Conservation (phyloP, 192 early-diverging fungal genomes). For the Coemansia sp. region DNA sequence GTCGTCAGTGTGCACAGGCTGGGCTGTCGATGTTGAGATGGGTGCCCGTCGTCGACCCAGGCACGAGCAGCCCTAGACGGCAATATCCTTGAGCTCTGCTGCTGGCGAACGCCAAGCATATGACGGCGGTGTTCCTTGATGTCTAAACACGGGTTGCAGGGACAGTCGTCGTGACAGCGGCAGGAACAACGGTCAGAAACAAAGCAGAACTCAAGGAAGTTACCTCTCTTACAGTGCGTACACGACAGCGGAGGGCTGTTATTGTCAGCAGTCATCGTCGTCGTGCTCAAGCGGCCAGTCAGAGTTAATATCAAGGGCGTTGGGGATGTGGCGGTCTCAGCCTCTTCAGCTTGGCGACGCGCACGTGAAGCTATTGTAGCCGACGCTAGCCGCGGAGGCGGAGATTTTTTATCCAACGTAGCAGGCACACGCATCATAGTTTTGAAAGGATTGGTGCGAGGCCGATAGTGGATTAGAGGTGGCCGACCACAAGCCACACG, state of each 20-base stretch:
- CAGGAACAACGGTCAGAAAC: slow-evolving; percentile 28
- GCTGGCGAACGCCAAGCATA: not conserved
- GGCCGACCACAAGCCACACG: not conserved
- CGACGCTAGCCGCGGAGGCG: not conserved
- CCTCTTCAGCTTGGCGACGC: not conserved
- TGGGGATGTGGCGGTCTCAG: not conserved
- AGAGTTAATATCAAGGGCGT: not conserved
- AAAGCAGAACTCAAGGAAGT: slow-evolving; percentile 51
- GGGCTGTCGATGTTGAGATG: slow-evolving; percentile 4
- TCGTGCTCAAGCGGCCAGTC: not conserved
- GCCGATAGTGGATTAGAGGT: slow-evolving; percentile 24
- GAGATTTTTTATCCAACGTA: not conserved
- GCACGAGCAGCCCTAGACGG: not conserved
- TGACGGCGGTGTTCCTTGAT: slow-evolving; percentile 21
- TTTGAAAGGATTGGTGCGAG: slow-evolving; percentile 37
- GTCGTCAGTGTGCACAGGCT: slow-evolving; percentile 13
- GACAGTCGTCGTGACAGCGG: slow-evolving; percentile 34
- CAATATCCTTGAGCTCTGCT: not conserved
- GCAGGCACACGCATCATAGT: slow-evolving; percentile 17
- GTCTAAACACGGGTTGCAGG: slow-evolving; percentile 43
- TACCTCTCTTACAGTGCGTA: slow-evolving; percentile 40
- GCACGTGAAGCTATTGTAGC: not conserved
- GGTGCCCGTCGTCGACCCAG: slow-evolving; percentile 1
- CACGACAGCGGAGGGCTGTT: slow-evolving; percentile 8
- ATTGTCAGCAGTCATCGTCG: not conserved